Conservation (phyloP, 208 protist genomes). For the Zelonia costaricensis region DNA sequence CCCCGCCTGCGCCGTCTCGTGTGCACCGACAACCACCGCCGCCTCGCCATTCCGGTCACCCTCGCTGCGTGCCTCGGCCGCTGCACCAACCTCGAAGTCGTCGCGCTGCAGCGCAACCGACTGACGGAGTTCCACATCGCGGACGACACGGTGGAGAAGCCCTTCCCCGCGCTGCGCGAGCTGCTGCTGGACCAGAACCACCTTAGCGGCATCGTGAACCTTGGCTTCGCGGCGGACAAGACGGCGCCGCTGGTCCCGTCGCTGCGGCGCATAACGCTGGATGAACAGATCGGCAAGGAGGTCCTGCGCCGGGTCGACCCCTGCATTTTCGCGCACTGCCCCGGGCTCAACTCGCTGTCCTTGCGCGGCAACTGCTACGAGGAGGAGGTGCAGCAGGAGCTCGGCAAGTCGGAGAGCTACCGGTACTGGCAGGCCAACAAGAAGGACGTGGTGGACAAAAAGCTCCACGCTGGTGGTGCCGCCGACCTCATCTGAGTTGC, state of each 20-base stretch:
- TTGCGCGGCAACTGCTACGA: conserved; percentile 26
- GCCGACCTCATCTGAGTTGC: conserved; percentile 21
- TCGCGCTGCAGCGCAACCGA: conserved; percentile 16
- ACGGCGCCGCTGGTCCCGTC: conserved; percentile 10
- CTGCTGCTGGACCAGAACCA: conserved; percentile 37
- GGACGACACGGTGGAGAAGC: conserved; percentile 1
- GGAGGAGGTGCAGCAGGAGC: conserved; percentile 15
- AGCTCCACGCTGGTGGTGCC: conserved; percentile 21
- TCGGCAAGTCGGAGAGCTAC: conserved; percentile 23
- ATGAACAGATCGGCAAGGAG: conserved; percentile 3
- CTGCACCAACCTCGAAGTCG: conserved; percentile 16
- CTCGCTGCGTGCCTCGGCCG: conserved; percentile 24
- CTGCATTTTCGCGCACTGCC: conserved; percentile 28
- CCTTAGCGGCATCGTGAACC: conserved; percentile 29
- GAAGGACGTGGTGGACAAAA: conserved; percentile 28
- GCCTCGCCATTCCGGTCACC: conserved; percentile 21
- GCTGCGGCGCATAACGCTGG: conserved; percentile 30
- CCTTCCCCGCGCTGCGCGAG: conserved; percentile 36
- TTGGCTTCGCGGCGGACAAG: conserved; percentile 1
- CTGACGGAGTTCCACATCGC: conserved; percentile 28
- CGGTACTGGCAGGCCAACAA: conserved; percentile 30
- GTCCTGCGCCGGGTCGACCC: conserved; percentile 27
- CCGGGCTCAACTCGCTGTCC: conserved; percentile 28
- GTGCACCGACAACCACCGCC: conserved; percentile 27
- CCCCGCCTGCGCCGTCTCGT: conserved; percentile 37